Conservation (phyloP, 805 yeast species). For the Schwanniomyces pseudopolymorphus region DNA sequence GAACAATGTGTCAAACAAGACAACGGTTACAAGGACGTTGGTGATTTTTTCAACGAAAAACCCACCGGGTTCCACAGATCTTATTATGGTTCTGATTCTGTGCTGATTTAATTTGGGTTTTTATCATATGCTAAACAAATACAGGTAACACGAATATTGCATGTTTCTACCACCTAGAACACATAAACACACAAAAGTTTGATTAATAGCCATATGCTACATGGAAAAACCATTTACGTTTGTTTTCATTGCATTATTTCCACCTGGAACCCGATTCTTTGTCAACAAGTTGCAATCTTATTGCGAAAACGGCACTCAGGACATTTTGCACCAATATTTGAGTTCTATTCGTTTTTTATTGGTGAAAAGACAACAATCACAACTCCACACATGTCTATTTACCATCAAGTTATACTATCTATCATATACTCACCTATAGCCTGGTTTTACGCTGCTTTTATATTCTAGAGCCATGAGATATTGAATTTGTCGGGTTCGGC, state of each 20-base stretch:
- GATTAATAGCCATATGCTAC: not conserved
- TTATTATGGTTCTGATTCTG: constrained; percentile 5
- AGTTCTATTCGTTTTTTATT: not conserved
- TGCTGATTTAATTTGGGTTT: constrained; percentile 3
- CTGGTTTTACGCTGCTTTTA: not conserved
- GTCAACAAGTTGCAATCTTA: not conserved
- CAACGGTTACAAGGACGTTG: constrained; percentile 27
- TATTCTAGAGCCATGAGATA: not conserved
- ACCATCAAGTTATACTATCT: too few relatives aligned
- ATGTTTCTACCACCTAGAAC: too few relatives aligned
- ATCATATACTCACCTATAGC: too few relatives aligned
- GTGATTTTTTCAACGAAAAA: constrained; percentile 12
- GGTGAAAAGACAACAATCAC: not conserved
- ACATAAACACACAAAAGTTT: too few relatives aligned
- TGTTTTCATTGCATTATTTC: too few relatives aligned
- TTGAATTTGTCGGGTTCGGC: constrained; percentile 12
- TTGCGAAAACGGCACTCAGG: not conserved
- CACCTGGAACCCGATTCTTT: not conserved
- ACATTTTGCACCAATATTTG: not conserved
- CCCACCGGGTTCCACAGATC: constrained; percentile 2
- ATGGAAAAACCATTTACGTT: too few relatives aligned
- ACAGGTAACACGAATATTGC: not conserved
- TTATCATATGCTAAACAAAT: too few relatives aligned
- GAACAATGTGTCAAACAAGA: constrained; percentile 40
- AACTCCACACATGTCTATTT: too few relatives aligned